Evolutionary conservation across 2,329 filamentous ascomycete species (phyloP).

Genomic region (Venturia pyrina): DNA sequence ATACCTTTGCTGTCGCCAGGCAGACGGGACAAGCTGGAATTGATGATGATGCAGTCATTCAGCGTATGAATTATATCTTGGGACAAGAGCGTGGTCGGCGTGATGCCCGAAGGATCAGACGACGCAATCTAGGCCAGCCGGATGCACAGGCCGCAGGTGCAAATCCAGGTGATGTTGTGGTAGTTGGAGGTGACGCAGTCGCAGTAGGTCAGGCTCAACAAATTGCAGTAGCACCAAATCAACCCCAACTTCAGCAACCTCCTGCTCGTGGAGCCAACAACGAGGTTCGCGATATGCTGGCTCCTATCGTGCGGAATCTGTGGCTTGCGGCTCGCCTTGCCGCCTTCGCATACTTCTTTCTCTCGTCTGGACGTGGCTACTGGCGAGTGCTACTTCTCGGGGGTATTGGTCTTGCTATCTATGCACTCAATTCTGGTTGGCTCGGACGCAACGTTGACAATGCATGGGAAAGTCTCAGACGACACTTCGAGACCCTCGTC

Average conservation of each 20-base stretch:
- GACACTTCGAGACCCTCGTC: constrained; percentile 36
- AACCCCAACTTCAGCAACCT: constrained; percentile 9
- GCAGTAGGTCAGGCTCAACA: background rate
- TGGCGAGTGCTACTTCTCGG: constrained; percentile 32
- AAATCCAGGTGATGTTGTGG: background rate
- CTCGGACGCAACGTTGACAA: constrained; percentile 27
- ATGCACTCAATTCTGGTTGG: constrained; percentile 31
- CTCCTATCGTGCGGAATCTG: constrained; percentile 33
- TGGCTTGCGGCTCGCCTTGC: constrained; percentile 51
- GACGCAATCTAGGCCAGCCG: constrained; percentile 12
- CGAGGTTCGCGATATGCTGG: constrained; percentile 27
- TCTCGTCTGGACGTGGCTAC: constrained; percentile 35
- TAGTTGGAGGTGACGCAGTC: background rate
- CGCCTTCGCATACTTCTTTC: constrained; percentile 49
- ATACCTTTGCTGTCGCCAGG: background rate
- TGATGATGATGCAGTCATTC: background rate
- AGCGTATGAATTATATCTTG: background rate
- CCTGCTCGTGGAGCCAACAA: background rate
- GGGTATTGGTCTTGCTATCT: constrained; percentile 30
- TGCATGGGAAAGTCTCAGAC: constrained; percentile 24
- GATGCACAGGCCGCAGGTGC: constrained; percentile 13
- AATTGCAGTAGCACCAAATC: background rate
- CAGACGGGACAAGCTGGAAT: background rate
- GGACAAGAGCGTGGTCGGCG: constrained; percentile 1
- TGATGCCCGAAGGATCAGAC: background rate